A percentile compares a stretch with the other conserved stretches of the same genome.
Conservation (phyloP, 331 rosid genomes). For the Prunus yedoensis region DNA sequence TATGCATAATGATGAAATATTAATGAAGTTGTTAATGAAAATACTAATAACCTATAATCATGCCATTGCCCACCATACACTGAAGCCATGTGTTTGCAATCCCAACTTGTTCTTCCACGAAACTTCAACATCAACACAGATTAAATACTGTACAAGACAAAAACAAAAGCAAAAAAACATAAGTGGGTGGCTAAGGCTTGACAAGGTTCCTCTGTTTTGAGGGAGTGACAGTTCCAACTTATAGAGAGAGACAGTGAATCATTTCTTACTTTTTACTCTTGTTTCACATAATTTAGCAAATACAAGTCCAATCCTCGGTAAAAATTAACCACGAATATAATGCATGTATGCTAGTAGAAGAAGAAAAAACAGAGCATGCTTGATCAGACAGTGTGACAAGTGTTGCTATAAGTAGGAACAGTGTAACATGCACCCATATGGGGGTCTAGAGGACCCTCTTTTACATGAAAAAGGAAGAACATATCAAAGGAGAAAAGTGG, state of each 20-base stretch:
- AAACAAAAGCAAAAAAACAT: neutral
- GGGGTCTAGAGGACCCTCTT: conserved; percentile 45
- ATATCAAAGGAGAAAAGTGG: conserved; percentile 23
- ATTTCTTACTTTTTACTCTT: neutral
- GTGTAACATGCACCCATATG: conserved; percentile 30
- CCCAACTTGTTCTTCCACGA: neutral
- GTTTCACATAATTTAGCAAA: neutral
- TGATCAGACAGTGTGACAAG: conserved; percentile 18
- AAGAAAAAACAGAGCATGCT: neutral
- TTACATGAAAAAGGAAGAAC: conserved; percentile 32
- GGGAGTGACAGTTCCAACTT: neutral
- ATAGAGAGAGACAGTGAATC: neutral
- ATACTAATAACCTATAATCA: too few species aligned
- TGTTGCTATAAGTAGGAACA: conserved; percentile 40
- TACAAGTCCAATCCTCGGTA: neutral
- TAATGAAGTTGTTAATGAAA: too few species aligned
- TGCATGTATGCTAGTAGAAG: neutral
- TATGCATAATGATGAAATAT: too few species aligned
- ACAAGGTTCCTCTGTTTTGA: neutral
- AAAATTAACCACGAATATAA: neutral
- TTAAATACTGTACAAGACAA: neutral
- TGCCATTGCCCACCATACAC: neutral
- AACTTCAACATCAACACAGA: neutral
- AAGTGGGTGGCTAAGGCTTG: neutral
- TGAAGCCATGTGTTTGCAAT: neutral